Evolutionary conservation across 129 eudicot genomes (phyloP).

Genomic region (Tagetes patula): DNA sequence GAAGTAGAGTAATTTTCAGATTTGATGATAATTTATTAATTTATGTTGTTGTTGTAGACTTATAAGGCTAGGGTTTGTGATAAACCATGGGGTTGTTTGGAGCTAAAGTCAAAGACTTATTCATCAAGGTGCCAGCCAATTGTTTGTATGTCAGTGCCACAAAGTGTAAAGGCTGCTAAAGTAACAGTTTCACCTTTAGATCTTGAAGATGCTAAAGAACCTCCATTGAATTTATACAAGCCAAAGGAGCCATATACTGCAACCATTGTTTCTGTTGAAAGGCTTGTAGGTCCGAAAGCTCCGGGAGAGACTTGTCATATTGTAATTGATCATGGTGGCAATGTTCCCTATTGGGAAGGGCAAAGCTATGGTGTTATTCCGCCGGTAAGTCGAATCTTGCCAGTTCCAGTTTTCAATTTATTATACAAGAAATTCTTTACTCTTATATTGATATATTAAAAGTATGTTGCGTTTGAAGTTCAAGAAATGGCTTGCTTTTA

Average conservation of each 20-base stretch:
- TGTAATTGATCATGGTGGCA: conserved; percentile 90
- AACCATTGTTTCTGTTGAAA: conserved; percentile 91
- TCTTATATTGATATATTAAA: too few species aligned
- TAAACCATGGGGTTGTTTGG: conserved; percentile 53
- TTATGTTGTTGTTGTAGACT: conserved; percentile 44
- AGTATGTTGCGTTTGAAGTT: too few species aligned
- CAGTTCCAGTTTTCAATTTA: not conserved
- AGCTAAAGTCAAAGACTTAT: conserved; percentile 40
- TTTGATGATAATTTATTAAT: too few species aligned
- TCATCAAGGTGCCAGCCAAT: conserved; percentile 42
- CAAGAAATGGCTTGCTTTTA: too few species aligned
- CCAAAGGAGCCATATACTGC: conserved; percentile 90
- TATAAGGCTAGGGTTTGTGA: conserved; percentile 47
- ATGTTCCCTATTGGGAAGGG: conserved; percentile 99
- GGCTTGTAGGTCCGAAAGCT: conserved; percentile 90
- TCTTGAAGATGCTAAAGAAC: conserved; percentile 83
- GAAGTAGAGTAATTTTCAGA: too few species aligned
- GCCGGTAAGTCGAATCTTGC: conserved; percentile 57
- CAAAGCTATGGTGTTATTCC: conserved; percentile 97
- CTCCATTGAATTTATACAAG: conserved; percentile 80
- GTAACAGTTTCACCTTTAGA: conserved; percentile 70
- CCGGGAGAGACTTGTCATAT: conserved; percentile 98
- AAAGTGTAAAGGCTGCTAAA: conserved; percentile 51
- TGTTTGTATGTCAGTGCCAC: conserved; percentile 80
- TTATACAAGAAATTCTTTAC: not conserved